Base-by-base conservation (phyloP, 805 yeast genomes). In the Pichia gijzeniarum region DNA sequence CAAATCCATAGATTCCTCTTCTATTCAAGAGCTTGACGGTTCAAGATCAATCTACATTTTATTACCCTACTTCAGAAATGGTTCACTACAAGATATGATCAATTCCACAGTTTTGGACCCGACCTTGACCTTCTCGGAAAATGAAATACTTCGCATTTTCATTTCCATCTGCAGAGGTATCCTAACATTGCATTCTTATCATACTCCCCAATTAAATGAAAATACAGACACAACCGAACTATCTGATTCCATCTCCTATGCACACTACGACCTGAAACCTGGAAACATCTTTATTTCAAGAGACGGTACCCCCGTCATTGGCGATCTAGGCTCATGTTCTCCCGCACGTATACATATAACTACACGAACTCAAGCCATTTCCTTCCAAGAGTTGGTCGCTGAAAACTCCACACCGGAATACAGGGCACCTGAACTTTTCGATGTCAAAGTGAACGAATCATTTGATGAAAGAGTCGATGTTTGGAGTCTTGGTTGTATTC, bases 401-500 rank as follows among this genome's bases (percentile, higher is more conserved):
- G 93, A 85, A 56, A 87, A 85, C 60, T 86, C 95, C 57, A 84
- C 95, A 1, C 64, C 87, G 44, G 88, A 95, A 1, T 91, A 84
- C 61, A 69, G 95, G 35, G 95, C 97, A 0, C 98, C 98, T 0
- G 98, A 90, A 59, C 69, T 91, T 38, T 65, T 90, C 47, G 91
- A 88, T 57, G 83, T 88, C 33, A 77, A 77, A 37, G 74, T 86
- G 1, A 82, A 83, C 35, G 62, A 76, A n/a, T 63, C 63, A 5
- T 70, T 90, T 38, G 79, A 80, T 50, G 95, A 86, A 56, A 75
- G 76, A 48, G 80, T 85, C 4, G 98, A 90, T 62, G 77, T 91
- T 21, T 90, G 98, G 98, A 83, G 95, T 3, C 63, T 90, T 25
- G 98, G 98, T 0, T 88, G 96, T 58, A 70, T 88, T 1, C 60